These are phyloP conservation scores for Martiniozyma abietophila DNA, from an alignment of 805 yeast species.

Conservation along the genomic window DNA sequence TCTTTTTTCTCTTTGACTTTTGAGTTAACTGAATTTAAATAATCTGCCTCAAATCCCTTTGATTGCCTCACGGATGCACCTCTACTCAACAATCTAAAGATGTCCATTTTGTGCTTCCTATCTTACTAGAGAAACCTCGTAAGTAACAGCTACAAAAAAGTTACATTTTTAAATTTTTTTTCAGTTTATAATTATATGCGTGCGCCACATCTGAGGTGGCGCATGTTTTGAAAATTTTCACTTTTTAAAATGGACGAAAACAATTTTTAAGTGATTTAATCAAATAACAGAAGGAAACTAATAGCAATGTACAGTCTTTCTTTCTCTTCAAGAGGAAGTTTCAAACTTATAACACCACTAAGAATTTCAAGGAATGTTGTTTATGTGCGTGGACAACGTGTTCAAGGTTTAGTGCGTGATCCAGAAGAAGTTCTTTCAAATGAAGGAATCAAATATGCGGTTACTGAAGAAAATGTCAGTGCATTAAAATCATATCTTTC, in stretches of 20 bases:
- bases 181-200: too few species aligned
- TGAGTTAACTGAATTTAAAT: constrained; percentile 24
- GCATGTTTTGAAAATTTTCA: too few species aligned
- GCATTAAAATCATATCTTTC: constrained; percentile 39
- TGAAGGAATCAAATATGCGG: constrained; percentile 46
- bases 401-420: constrained; percentile 64
- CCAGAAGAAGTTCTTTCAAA: constrained; percentile 50
- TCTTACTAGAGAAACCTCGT: too few species aligned
- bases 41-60: constrained; percentile 36
- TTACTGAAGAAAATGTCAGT: constrained; percentile 37
- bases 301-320: too few species aligned
- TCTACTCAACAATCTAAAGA: constrained; percentile 72
- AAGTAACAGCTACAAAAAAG: background rate
- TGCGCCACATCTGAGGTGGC: too few species aligned
- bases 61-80: constrained; percentile 73
- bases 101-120: constrained; percentile 67
- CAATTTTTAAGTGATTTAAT: too few species aligned
- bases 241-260: too few species aligned
- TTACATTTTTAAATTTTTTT: too few species aligned
- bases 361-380: too few species aligned
- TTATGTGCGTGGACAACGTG: constrained; percentile 44
- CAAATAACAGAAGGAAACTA: too few species aligned
- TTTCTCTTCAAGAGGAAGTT: too few species aligned
- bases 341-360: too few species aligned
- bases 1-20: constrained; percentile 28